These are phyloP conservation scores for Piper betle DNA, from an alignment of 164 flowering plant species.

Conservation along the genomic window DNA sequence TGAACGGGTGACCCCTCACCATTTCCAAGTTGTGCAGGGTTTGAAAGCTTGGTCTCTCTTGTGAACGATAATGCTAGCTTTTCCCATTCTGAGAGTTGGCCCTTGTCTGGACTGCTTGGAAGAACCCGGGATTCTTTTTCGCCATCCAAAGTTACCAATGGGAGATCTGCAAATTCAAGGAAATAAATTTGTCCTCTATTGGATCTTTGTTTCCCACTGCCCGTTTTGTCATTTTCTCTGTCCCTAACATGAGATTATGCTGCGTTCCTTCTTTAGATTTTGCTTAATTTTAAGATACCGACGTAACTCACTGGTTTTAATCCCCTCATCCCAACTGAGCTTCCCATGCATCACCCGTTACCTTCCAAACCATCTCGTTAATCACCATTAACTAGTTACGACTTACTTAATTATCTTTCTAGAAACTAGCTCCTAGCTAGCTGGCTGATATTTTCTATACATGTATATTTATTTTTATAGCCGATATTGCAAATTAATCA, in stretches of 20 bases:
- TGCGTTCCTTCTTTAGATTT: background rate
- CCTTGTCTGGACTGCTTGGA: conserved; percentile 10
- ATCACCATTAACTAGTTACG: no score
- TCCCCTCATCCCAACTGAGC: no score
- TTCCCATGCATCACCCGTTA: no score
- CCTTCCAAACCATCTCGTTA: no score
- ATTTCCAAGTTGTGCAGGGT: background rate
- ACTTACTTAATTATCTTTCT: no score
- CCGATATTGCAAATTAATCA: no score
- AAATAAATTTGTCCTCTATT: background rate
- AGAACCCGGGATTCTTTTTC: conserved; percentile 8
- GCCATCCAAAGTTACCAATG: conserved; percentile 11
- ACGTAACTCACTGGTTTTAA: background rate
- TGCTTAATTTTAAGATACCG: background rate
- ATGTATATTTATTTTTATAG: no score
- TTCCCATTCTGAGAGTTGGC: background rate
- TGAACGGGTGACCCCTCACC: background rate
- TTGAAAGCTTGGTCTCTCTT: background rate
- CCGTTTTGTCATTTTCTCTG: conserved; percentile 4
- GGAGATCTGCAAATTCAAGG: background rate
- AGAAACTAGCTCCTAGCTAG: no score
- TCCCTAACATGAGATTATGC: conserved; percentile 1
- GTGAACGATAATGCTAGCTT: background rate
- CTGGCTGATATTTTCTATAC: no score
- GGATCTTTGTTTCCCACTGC: background rate